phyloP scores from a whole-genome alignment of 2,329 filamentous ascomycete species.

The Stemphylium vesicarium region DNA sequence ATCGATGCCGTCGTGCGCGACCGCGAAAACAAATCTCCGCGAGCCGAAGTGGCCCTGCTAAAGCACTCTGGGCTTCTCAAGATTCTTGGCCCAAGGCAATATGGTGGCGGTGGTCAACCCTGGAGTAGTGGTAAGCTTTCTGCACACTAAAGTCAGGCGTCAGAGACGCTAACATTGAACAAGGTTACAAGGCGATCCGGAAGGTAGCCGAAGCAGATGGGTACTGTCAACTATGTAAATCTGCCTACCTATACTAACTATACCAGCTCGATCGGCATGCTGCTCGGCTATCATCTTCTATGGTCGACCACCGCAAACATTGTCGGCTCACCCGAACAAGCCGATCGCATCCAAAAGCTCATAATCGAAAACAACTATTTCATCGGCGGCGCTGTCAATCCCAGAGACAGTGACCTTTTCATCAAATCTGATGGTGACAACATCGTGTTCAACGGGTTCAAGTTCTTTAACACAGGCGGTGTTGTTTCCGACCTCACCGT shows the following conservation, averaged over 20 bases:
- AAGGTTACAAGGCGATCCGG: slow-evolving; percentile 61
- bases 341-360: slow-evolving; percentile 61
- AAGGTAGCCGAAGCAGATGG: slow-evolving; percentile 70
- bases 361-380: slow-evolving; percentile 71
- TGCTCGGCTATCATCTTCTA: slow-evolving; percentile 69
- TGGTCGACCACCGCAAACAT: slow-evolving; percentile 68
- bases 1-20: slow-evolving; percentile 58
- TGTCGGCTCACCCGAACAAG: slow-evolving; percentile 66
- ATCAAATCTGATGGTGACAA: slow-evolving; percentile 62
- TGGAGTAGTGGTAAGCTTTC: slow-evolving; percentile 56
- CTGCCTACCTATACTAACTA: background rate
- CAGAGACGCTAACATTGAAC: background rate
- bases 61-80: slow-evolving; percentile 61
- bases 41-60: slow-evolving; percentile 58
- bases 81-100: slow-evolving; percentile 57
- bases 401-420: slow-evolving; percentile 66
- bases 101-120: slow-evolving; percentile 60
- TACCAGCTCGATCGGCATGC: slow-evolving; percentile 64
- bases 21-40: slow-evolving; percentile 60
- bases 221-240: slow-evolving; percentile 33
- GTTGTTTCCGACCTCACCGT: slow-evolving; percentile 71
- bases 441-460: slow-evolving; percentile 66
- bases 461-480: slow-evolving; percentile 72
- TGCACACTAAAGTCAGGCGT: background rate
- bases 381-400: slow-evolving; percentile 69